phyloP scores from a whole-genome alignment of 164 flowering plant species.

The Berberis thunbergii region DNA sequence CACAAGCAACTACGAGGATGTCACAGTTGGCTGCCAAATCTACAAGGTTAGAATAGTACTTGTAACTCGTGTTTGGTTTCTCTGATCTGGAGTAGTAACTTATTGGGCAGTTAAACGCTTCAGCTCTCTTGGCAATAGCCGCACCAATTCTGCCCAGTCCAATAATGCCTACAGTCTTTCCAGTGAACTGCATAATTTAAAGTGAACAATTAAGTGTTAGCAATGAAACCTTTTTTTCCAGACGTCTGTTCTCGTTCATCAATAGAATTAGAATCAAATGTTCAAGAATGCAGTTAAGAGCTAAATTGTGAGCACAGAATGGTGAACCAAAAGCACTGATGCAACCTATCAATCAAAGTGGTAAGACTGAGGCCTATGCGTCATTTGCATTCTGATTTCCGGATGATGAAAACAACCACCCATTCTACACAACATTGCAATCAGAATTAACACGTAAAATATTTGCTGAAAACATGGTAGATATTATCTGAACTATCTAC shows the following conservation, averaged over 20 bases:
- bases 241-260: not conserved
- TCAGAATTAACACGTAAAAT: no score
- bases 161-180: conserved; percentile 61
- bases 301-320: no score
- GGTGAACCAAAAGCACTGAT: no score
- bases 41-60: conserved; percentile 40
- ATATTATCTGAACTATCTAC: no score
- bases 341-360: no score
- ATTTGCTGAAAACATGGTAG: no score
- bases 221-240: not conserved
- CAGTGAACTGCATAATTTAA: conserved; percentile 43
- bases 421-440: no score
- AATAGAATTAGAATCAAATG: no score
- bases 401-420: no score
- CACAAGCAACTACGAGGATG: conserved; percentile 65
- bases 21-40: conserved; percentile 59
- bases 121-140: conserved; percentile 78
- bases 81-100: conserved; percentile 57
- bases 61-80: conserved; percentile 45
- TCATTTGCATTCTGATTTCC: no score
- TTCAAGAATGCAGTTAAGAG: no score
- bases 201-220: not conserved
- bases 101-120: conserved; percentile 65
- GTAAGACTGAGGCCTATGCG: no score
- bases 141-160: conserved; percentile 85